Base-by-base conservation (phyloP, 176 grass and related monocot species). In the Avena eriantha region DNA sequence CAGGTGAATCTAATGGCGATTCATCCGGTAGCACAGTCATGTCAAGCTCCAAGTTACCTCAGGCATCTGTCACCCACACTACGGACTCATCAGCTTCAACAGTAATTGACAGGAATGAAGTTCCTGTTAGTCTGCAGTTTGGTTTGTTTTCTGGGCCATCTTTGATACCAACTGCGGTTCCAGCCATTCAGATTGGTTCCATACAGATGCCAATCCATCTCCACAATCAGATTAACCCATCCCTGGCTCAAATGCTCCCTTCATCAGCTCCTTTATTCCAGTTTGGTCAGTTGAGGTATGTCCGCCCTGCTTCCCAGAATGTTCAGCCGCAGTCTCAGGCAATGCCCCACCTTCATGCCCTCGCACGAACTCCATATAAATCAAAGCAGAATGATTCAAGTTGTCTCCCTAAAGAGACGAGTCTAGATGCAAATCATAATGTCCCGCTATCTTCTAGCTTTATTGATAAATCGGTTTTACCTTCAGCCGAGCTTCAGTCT, bases 141-240 rank as follows among this genome's bases (percentile, higher is more conserved):
- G 97, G 97, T 82, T 85, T 98, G 83, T 98, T 98, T 93, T 91
- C 94, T 92, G 85, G 94, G 53, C 92, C 97, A 88, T 92, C 97
- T 89, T 83, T 98, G 74, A 94, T 98, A 77, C 97, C 97, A 76
- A 92, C 97, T 80, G 89, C 87, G 17, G 84, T 96, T 89, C 94
- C 88, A 86, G 94, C 94, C 67, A 98, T 98, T 90, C 94, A 98
- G 83, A 96, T 98, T 90, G 97, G 97, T 85, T 98, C 97, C 22
- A 94, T 98, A 86, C 97, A 98, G 69, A 98, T 98, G 97, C 97
- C 94, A 22, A 98, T 98, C 83, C 88, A 98, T 91, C 83, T 94
- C 65, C 94, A 94, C 73, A 91, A 87, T 75, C 94, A 94, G 84
- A 75, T 89, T 85, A 89, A 80, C 23, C 93, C 89, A 77, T 86